Percentiles rank a stretch among this genome's conserved stretches.
These are phyloP conservation scores for Heimioporus retisporus DNA, from an alignment of 1,284 basidiomycete species.

Conservation along the genomic window DNA sequence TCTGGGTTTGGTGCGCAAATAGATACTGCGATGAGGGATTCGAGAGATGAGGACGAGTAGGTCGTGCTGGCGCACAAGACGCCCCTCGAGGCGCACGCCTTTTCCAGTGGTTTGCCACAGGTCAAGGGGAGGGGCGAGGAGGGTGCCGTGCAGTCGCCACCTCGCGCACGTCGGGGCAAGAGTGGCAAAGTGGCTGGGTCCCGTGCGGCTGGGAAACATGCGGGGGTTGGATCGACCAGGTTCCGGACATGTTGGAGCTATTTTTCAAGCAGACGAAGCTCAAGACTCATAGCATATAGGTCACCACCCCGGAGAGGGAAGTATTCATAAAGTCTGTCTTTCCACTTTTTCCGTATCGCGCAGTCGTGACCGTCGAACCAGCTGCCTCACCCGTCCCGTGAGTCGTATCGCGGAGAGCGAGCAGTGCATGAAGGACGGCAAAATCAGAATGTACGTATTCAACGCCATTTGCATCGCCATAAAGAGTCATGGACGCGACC, in stretches of 20 bases:
- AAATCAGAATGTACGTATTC: slow-evolving; percentile 83
- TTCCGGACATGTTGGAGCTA: slow-evolving; percentile 73
- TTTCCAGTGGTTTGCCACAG: slow-evolving; percentile 89
- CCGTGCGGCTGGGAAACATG: slow-evolving; percentile 53
- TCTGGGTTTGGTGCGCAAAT: slow-evolving; percentile 79
- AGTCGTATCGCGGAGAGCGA: slow-evolving; percentile 92
- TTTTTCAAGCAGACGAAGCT: slow-evolving; percentile 82
- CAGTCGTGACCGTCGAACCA: slow-evolving; percentile 7
- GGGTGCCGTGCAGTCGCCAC: slow-evolving; percentile 58
- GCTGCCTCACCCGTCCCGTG: slow-evolving; percentile 57
- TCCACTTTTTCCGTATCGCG: slow-evolving; percentile 8
- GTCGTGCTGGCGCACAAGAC: slow-evolving; percentile 74
- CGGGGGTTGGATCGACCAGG: slow-evolving; percentile 78
- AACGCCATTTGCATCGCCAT: slow-evolving; percentile 94
- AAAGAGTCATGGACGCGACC: slow-evolving; percentile 90
- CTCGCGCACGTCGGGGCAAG: slow-evolving; percentile 64
- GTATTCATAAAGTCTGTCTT: slow-evolving; percentile 80
- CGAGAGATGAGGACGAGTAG: slow-evolving; percentile 79
- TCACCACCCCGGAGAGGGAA: slow-evolving; percentile 86
- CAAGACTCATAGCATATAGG: slow-evolving; percentile 88
- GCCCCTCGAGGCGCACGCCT: slow-evolving; percentile 90
- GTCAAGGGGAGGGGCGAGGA: slow-evolving; percentile 67
- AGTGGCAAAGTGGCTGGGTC: slow-evolving; percentile 65
- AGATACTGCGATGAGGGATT: slow-evolving; percentile 72
- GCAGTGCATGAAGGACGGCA: slow-evolving; percentile 84